These are phyloP conservation scores for Hypericum perforatum DNA, from an alignment of 345 rosid species.

Conservation along the genomic window DNA sequence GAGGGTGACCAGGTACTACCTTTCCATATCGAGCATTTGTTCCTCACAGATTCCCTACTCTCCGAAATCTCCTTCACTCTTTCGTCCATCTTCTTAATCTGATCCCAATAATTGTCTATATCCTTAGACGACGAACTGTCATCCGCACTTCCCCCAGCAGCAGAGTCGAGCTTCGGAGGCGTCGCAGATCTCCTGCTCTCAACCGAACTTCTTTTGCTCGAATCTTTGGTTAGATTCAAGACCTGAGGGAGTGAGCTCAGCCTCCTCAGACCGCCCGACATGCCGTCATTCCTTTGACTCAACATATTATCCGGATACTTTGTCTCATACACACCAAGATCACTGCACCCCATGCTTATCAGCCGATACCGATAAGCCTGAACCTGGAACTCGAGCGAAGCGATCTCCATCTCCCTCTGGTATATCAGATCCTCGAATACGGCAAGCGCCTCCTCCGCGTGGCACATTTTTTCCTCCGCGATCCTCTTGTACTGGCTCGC, in stretches of 20 bases:
- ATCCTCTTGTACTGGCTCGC: conserved; percentile 79
- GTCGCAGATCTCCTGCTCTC: conserved; percentile 13
- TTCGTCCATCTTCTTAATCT: conserved; percentile 45
- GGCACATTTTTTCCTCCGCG: conserved; percentile 72
- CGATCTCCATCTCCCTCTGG: conserved; percentile 80
- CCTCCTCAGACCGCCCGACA: conserved; percentile 16
- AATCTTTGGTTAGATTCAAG: conserved; percentile 14
- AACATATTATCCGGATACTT: conserved; percentile 37
- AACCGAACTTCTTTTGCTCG: conserved; percentile 8
- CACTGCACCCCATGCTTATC: conserved; percentile 57
- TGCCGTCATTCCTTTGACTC: conserved; percentile 24
- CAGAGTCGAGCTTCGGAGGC: conserved; percentile 8
- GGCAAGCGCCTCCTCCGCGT: conserved; percentile 67
- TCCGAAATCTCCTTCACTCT: conserved; percentile 31
- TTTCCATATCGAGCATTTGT: conserved; percentile 20
- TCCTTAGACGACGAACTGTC: conserved; percentile 22
- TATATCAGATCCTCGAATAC: conserved; percentile 63
- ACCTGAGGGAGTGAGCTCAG: conserved; percentile 30
- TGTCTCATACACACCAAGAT: conserved; percentile 34
- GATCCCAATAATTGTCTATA: conserved; percentile 41
- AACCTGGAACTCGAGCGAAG: conserved; percentile 72
- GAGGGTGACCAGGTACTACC: conserved; percentile 32
- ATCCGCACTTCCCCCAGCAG: conserved; percentile 15
- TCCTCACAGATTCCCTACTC: conserved; percentile 19
- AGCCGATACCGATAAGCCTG: conserved; percentile 66